A percentile compares a stretch with the other conserved stretches of the same genome.
These are phyloP conservation scores for Metarhizium humberi DNA, from an alignment of 2,329 filamentous ascomycete species.

Conservation along the genomic window DNA sequence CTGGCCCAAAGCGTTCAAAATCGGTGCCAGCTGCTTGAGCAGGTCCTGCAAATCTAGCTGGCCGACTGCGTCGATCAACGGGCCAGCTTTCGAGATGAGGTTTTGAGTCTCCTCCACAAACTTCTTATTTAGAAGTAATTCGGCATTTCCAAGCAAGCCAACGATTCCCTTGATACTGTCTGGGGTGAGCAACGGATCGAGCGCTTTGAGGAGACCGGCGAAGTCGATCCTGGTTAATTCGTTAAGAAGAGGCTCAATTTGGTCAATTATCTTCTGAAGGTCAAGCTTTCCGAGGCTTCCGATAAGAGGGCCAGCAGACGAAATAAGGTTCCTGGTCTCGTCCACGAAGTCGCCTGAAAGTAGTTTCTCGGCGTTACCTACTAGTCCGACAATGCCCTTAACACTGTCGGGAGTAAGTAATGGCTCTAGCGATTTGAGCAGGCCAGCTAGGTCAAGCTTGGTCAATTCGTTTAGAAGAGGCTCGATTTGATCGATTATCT, in stretches of 20 bases:
- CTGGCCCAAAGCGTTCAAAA: slow-evolving; percentile 21
- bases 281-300: slow-evolving; percentile 22
- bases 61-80: slow-evolving; percentile 11
- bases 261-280: slow-evolving; percentile 20
- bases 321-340: slow-evolving; percentile 18
- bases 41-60: not conserved
- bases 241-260: slow-evolving; percentile 25
- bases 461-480: slow-evolving; percentile 8
- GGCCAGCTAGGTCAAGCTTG: slow-evolving; percentile 2
- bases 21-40: slow-evolving; percentile 16
- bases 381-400: slow-evolving; percentile 21
- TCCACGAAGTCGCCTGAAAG: slow-evolving; percentile 23
- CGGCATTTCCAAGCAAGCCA: slow-evolving; percentile 19
- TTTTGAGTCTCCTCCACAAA: slow-evolving; percentile 19
- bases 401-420: slow-evolving; percentile 21
- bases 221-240: slow-evolving; percentile 20
- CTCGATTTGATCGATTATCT: slow-evolving; percentile 19
- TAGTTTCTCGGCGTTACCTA: slow-evolving; percentile 22
- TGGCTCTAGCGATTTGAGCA: slow-evolving; percentile 18
- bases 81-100: slow-evolving; percentile 17
- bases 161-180: slow-evolving; percentile 22
- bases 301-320: slow-evolving; percentile 21
- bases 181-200: slow-evolving; percentile 17
- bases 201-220: slow-evolving; percentile 15
- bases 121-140: slow-evolving; percentile 15